A percentile compares a stretch with the other conserved stretches of the same genome.
phyloP scores from a whole-genome alignment of 1,284 basidiomycete species.

The Rhodotorula sp. region DNA sequence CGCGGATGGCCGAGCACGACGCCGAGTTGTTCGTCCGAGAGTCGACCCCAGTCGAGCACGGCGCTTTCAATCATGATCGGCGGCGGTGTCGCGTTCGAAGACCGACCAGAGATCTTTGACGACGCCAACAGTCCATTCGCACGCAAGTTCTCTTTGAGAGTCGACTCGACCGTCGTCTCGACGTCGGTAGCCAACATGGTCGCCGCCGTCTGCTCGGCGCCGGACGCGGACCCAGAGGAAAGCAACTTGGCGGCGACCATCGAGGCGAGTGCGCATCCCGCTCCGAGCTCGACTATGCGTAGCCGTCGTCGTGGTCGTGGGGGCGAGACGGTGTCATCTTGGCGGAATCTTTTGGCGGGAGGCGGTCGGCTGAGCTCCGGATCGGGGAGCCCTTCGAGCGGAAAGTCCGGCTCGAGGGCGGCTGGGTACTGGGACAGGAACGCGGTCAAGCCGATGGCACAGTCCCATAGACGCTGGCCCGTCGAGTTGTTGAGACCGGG shows the following conservation, averaged over 20 bases:
- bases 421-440: slow-evolving; percentile 25
- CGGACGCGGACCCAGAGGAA: no score
- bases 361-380: background rate
- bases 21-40: background rate
- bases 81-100: background rate
- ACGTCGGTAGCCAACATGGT: slow-evolving; percentile 39
- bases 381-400: background rate
- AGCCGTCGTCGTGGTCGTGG: background rate
- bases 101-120: no score
- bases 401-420: background rate
- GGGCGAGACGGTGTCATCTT: background rate
- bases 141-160: slow-evolving; percentile 30
- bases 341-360: no score
- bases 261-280: slow-evolving; percentile 41
- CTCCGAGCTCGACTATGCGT: slow-evolving; percentile 42
- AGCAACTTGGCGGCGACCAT: background rate
- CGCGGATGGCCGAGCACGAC: background rate
- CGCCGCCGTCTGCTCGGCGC: background rate
- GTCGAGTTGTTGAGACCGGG: slow-evolving; percentile 41
- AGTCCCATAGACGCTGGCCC: slow-evolving; percentile 42
- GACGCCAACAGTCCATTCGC: slow-evolving; percentile 8
- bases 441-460: slow-evolving; percentile 36
- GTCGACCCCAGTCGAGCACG: slow-evolving; percentile 31
- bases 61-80: background rate
- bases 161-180: slow-evolving; percentile 37